These are phyloP conservation scores for Leptomonas seymouri DNA, from an alignment of 208 protist species.

Conservation along the genomic window DNA sequence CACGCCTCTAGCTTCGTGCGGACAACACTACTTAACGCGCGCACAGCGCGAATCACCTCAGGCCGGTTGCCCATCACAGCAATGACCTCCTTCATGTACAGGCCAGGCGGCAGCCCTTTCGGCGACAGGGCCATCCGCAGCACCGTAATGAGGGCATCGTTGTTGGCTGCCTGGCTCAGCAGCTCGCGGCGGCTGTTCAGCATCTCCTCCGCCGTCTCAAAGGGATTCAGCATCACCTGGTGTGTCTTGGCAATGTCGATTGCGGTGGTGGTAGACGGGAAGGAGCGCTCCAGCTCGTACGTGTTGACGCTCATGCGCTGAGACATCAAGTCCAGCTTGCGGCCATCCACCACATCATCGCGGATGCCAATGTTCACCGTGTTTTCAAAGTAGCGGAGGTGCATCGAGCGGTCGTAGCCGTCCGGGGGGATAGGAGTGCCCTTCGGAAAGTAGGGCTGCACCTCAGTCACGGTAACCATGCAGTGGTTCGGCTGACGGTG, in stretches of 20 bases:
- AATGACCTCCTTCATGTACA: constrained; percentile 88
- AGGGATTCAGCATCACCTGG: constrained; percentile 61
- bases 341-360: constrained; percentile 22
- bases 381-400: constrained; percentile 69
- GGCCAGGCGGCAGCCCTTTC: constrained; percentile 66
- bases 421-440: constrained; percentile 46
- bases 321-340: constrained; percentile 60
- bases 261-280: constrained; percentile 82
- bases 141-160: constrained; percentile 55
- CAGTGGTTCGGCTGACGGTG: constrained; percentile 77
- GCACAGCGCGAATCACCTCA: constrained; percentile 62
- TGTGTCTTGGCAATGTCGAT: constrained; percentile 65
- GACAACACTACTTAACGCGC: constrained; percentile 38
- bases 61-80: constrained; percentile 53
- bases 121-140: constrained; percentile 71
- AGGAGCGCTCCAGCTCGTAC: constrained; percentile 78
- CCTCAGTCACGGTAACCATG: constrained; percentile 77
- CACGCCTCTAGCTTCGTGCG: constrained; percentile 62
- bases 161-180: constrained; percentile 50
- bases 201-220: constrained; percentile 73
- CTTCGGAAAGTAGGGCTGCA: constrained; percentile 72
- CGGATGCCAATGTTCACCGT: constrained; percentile 42
- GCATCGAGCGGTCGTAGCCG: constrained; percentile 72
- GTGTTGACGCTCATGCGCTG: constrained; percentile 73
- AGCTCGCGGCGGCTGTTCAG: constrained; percentile 57